phyloP scores from a whole-genome alignment of 768 basidiomycete species.

The Coprinellus micaceus region DNA sequence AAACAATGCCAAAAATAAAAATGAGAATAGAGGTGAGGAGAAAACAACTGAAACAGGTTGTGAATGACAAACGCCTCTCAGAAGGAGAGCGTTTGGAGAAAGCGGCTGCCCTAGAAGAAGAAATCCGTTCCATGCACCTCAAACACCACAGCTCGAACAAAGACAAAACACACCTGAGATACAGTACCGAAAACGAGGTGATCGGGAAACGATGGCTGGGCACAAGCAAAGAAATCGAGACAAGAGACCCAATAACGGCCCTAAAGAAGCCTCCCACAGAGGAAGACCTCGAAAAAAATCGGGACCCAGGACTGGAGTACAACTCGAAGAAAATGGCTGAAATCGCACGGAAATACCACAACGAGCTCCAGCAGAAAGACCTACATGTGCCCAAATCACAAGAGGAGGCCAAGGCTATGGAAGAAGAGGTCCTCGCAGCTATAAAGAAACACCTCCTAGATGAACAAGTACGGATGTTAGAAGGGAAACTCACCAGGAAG shows the following conservation, averaged over 20 bases:
- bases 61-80: not conserved
- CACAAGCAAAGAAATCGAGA: constrained; percentile 9
- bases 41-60: not conserved
- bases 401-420: too few species aligned
- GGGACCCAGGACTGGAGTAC: not conserved
- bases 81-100: not conserved
- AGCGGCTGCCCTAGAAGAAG: not conserved
- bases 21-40: not conserved
- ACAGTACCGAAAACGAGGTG: constrained; percentile 8
- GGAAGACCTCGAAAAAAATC: not conserved
- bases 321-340: constrained; percentile 28
- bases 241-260: constrained; percentile 2
- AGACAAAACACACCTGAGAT: constrained; percentile 1
- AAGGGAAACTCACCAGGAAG: not conserved
- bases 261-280: not conserved
- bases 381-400: not conserved
- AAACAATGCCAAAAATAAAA: constrained; percentile 4
- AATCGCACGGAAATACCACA: constrained; percentile 24
- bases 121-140: not conserved
- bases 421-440: constrained; percentile 1
- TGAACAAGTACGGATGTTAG: constrained; percentile 1
- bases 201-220: constrained; percentile 13
- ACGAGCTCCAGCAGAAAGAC: constrained; percentile 21
- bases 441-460: not conserved
- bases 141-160: not conserved